These are phyloP conservation scores for Suhomyces yuchorum DNA, from an alignment of 1,139 yeast genomes.

Conservation along the genomic window DNA sequence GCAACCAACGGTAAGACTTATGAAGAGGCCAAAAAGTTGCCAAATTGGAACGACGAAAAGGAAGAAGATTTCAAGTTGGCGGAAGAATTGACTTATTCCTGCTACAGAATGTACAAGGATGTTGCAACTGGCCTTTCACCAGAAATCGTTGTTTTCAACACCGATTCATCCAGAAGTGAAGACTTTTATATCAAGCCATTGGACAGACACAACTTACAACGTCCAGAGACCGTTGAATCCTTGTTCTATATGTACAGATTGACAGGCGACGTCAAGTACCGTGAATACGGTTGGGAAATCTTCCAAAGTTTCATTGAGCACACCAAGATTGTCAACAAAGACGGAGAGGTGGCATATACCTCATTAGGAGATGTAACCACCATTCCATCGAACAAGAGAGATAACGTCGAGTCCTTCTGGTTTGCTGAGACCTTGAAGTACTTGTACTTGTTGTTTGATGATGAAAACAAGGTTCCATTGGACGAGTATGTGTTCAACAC, in stretches of 20 bases:
- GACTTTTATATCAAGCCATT: slow-evolving; percentile 71
- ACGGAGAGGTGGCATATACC: slow-evolving; percentile 63
- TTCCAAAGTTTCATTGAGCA: slow-evolving; percentile 69
- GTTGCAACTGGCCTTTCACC: slow-evolving; percentile 82
- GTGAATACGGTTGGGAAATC: slow-evolving; percentile 90
- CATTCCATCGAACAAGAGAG: slow-evolving; percentile 55
- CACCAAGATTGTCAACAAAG: slow-evolving; percentile 51
- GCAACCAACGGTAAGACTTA: slow-evolving; percentile 76
- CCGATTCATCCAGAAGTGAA: slow-evolving; percentile 26
- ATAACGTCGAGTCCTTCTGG: slow-evolving; percentile 94
- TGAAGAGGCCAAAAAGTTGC: slow-evolving; percentile 48
- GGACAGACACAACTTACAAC: slow-evolving; percentile 83
- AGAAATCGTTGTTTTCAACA: slow-evolving; percentile 82
- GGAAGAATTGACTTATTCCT: slow-evolving; percentile 74
- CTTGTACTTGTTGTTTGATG: slow-evolving; percentile 77
- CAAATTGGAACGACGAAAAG: slow-evolving; percentile 39
- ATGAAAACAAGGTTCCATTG: slow-evolving; percentile 56
- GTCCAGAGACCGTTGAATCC: slow-evolving; percentile 95
- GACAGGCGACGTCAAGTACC: slow-evolving; percentile 78
- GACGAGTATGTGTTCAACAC: slow-evolving; percentile 81
- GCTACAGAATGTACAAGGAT: slow-evolving; percentile 79
- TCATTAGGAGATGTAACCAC: slow-evolving; percentile 66
- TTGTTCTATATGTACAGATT: slow-evolving; percentile 77
- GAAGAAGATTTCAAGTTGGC: slow-evolving; percentile 66
- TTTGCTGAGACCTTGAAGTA: slow-evolving; percentile 91